These are phyloP conservation scores for Vigna angularis DNA, from an alignment of 306 rosid genomes.

Conservation along the genomic window DNA sequence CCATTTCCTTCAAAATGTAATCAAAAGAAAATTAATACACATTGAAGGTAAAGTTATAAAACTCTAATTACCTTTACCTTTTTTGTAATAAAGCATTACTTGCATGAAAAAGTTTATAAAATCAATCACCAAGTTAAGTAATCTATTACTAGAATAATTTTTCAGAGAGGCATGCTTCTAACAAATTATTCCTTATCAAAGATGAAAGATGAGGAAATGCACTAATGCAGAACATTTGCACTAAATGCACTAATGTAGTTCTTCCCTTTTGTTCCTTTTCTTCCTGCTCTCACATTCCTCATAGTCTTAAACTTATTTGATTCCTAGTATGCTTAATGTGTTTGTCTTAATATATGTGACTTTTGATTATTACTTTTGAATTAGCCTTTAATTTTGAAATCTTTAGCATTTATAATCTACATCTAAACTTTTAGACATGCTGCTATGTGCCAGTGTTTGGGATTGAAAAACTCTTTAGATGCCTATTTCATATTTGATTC, in stretches of 20 bases:
- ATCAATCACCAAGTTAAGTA: neutral
- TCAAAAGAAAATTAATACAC: neutral
- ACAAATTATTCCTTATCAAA: neutral
- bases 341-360: neutral
- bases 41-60: neutral
- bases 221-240: neutral
- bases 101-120: neutral
- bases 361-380: neutral
- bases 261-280: neutral
- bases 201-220: conserved; percentile 4
- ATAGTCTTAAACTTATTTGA: neutral
- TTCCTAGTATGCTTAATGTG: neutral
- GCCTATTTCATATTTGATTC: neutral
- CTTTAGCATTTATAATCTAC: neutral
- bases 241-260: no score
- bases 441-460: neutral
- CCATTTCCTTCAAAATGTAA: conserved; percentile 55
- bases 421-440: neutral
- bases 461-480: neutral
- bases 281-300: neutral
- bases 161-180: conserved; percentile 6
- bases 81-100: neutral
- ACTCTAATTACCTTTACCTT: neutral
- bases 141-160: neutral
- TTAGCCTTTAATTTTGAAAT: neutral